Conservation (phyloP, 2,329 filamentous ascomycete species). For the Penicillium sp. region DNA sequence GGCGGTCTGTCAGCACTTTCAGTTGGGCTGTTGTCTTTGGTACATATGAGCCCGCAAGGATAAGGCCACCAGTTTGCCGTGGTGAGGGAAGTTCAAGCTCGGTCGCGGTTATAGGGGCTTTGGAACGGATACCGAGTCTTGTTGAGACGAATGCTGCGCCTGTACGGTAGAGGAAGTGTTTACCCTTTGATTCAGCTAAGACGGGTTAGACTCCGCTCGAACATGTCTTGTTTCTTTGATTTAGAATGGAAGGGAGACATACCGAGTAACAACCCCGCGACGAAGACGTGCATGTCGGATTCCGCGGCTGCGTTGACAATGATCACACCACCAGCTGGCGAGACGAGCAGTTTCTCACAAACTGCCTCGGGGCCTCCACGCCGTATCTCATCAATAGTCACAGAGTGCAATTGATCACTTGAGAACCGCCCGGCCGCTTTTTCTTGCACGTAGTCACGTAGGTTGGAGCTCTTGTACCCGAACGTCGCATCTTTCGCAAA, state of each 20-base stretch:
- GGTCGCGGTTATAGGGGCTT: conserved; percentile 51
- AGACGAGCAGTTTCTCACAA: conserved; percentile 39
- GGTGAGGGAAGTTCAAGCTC: conserved; percentile 42
- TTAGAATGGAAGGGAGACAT: background rate
- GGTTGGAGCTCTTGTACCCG: conserved; percentile 56
- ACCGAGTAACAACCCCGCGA: conserved; percentile 49
- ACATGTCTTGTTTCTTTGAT: background rate
- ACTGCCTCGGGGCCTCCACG: conserved; percentile 47
- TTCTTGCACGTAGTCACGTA: conserved; percentile 55
- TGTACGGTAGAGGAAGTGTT: conserved; percentile 49
- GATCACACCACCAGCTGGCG: conserved; percentile 44
- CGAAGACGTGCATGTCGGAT: conserved; percentile 57
- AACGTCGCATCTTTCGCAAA: conserved; percentile 61
- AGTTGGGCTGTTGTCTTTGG: conserved; percentile 61
- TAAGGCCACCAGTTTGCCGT: conserved; percentile 48
- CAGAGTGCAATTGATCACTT: conserved; percentile 41
- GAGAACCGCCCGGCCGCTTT: conserved; percentile 50
- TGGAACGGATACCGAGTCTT: conserved; percentile 53
- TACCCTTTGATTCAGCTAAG: conserved; percentile 38
- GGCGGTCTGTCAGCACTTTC: conserved; percentile 41
- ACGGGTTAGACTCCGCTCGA: background rate
- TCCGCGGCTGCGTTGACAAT: conserved; percentile 57
- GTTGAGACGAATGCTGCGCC: conserved; percentile 52
- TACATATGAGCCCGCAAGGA: conserved; percentile 60
- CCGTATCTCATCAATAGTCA: conserved; percentile 52